A percentile compares a stretch with the other conserved stretches of the same genome.
Conservation (phyloP, 148 eudicot genomes). For the Diospyros lotus region DNA sequence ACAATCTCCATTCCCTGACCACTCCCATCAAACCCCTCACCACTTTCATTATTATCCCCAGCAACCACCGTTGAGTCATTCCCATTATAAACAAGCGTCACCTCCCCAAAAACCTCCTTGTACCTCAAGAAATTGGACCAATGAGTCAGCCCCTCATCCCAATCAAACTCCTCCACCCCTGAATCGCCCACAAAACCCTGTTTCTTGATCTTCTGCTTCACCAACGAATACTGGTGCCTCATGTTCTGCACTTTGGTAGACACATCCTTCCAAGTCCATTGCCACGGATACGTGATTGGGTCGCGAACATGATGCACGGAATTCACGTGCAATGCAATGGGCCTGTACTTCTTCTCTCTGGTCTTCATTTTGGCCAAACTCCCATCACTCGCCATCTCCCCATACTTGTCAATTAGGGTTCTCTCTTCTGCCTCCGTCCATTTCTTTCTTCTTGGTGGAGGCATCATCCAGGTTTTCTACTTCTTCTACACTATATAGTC, state of each 20-base stretch:
- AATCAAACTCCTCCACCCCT: slow-evolving; percentile 65
- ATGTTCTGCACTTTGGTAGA: slow-evolving; percentile 94
- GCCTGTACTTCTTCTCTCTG: slow-evolving; percentile 82
- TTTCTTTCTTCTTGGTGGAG: slow-evolving; percentile 74
- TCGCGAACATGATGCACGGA: slow-evolving; percentile 65
- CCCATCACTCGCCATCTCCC: slow-evolving; percentile 66
- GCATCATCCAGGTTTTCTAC: slow-evolving; percentile 24
- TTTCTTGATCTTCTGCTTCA: slow-evolving; percentile 92
- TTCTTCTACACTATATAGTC: background rate
- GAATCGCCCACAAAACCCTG: slow-evolving; percentile 33
- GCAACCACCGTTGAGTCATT: slow-evolving; percentile 41
- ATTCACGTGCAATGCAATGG: slow-evolving; percentile 76
- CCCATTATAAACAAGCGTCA: slow-evolving; percentile 32
- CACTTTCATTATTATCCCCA: slow-evolving; percentile 39
- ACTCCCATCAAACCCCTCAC: slow-evolving; percentile 51
- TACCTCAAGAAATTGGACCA: slow-evolving; percentile 90
- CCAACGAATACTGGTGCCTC: slow-evolving; percentile 92
- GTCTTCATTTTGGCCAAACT: slow-evolving; percentile 81
- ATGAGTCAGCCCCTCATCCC: slow-evolving; percentile 71
- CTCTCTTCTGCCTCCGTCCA: slow-evolving; percentile 93
- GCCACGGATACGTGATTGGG: slow-evolving; percentile 75
- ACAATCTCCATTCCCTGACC: slow-evolving; percentile 50
- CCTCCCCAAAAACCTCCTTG: slow-evolving; percentile 91
- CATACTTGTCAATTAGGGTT: slow-evolving; percentile 74
- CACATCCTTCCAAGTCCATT: slow-evolving; percentile 95